Percentiles rank a stretch among this genome's conserved stretches.
Conservation (phyloP, 257 asterid genomes). For the Thymus quinquecostatus region DNA sequence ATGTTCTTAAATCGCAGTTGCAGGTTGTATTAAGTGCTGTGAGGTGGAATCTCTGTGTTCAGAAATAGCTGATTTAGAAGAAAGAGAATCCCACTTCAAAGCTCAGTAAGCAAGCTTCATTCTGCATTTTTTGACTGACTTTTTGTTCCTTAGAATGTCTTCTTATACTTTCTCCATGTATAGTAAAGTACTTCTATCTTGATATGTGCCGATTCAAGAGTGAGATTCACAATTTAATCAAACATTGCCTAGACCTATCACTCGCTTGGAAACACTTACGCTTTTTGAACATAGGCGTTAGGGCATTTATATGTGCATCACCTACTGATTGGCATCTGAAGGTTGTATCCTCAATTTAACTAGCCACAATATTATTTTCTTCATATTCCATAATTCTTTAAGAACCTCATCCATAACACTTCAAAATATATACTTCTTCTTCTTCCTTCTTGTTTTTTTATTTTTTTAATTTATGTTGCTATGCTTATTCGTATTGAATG, state of each 20-base stretch:
- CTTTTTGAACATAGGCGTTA: not conserved
- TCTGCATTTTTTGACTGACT: slow-evolving; percentile 17
- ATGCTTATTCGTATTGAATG: slow-evolving; percentile 3
- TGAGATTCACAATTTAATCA: not conserved
- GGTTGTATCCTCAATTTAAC: not conserved
- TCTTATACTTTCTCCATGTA: not conserved
- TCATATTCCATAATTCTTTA: not conserved
- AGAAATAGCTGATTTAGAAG: slow-evolving; percentile 78
- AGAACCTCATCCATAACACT: not conserved
- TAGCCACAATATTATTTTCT: not conserved
- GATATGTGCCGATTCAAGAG: not conserved
- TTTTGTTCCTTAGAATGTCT: not conserved
- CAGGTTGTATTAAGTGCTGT: slow-evolving; percentile 83
- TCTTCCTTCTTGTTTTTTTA: no score
- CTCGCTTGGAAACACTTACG: not conserved
- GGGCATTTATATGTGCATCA: not conserved
- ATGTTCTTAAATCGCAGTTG: slow-evolving; percentile 18
- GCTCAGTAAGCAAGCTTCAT: slow-evolving; percentile 66
- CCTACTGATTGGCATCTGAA: slow-evolving; percentile 22
- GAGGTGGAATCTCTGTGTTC: slow-evolving; percentile 97
- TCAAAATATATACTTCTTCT: not conserved
- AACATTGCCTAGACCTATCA: not conserved
- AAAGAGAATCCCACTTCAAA: slow-evolving; percentile 84
- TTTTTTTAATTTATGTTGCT: no score
- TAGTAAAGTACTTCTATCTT: not conserved